Evolutionary conservation across 352 stramenopile species (phyloP).

Genomic region (Phytophthora multivora): DNA sequence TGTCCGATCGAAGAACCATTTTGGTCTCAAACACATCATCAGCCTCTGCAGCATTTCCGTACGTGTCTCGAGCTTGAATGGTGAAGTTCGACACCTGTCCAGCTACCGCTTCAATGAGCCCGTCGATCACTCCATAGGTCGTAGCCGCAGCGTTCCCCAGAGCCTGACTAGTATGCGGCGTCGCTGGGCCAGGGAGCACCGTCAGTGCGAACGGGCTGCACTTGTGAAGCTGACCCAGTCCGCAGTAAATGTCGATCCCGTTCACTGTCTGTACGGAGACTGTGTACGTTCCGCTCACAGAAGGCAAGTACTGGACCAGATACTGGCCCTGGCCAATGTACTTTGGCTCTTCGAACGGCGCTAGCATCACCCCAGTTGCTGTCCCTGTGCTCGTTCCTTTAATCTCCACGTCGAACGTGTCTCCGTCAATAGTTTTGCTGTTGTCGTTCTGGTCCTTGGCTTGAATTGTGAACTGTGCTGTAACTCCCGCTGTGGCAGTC

Average conservation of each 20-base stretch:
- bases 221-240: conserved; percentile 87
- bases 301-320: conserved; percentile 86
- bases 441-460: conserved; percentile 93
- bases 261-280: conserved; percentile 92
- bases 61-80: conserved; percentile 96
- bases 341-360: conserved; percentile 67
- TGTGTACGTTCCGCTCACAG: conserved; percentile 86
- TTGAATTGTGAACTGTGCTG: conserved; percentile 93
- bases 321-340: conserved; percentile 94
- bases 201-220: conserved; percentile 94
- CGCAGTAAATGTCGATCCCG: conserved; percentile 96
- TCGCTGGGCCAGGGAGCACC: conserved; percentile 88
- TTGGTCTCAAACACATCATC: conserved; percentile 76
- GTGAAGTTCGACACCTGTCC: conserved; percentile 93
- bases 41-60: conserved; percentile 76
- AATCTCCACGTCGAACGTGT: conserved; percentile 78
- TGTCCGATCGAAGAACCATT: conserved; percentile 70
- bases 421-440: conserved; percentile 85
- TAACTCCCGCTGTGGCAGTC: conserved; percentile 81
- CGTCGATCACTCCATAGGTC: conserved; percentile 79
- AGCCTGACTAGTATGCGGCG: conserved; percentile 89
- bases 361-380: conserved; percentile 32
- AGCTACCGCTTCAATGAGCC: conserved; percentile 90
- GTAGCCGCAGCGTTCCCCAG: conserved; percentile 62
- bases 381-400: conserved; percentile 31